These are phyloP conservation scores for Ceratobasidium sp. DNA, from an alignment of 1,284 basidiomycete species.

Conservation along the genomic window DNA sequence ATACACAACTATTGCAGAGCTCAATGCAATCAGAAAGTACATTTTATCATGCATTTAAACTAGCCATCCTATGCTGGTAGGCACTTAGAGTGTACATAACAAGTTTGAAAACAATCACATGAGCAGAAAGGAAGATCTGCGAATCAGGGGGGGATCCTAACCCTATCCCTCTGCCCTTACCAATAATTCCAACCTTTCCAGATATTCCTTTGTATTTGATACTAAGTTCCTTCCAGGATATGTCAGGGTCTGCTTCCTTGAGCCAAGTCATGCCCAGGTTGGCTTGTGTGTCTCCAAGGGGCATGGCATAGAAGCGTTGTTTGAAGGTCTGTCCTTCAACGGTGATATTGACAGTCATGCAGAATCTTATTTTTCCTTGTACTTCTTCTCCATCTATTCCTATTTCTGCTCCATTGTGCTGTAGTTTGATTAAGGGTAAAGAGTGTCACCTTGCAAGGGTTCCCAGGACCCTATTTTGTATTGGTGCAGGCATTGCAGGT, in stretches of 20 bases:
- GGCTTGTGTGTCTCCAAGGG: neutral
- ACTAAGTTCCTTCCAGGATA: neutral
- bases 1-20: too few relatives aligned
- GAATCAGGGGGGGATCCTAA: too few relatives aligned
- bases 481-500: too few relatives aligned
- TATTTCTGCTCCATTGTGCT: neutral
- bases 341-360: neutral
- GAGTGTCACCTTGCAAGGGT: neutral
- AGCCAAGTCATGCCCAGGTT: constrained; percentile 17
- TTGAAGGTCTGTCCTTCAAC: neutral
- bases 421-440: neutral
- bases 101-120: too few relatives aligned
- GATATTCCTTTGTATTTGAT: neutral
- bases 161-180: too few relatives aligned
- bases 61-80: too few relatives aligned
- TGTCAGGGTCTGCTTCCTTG: constrained; percentile 18
- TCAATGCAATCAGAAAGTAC: too few relatives aligned
- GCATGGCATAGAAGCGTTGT: constrained; percentile 1
- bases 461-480: too few relatives aligned
- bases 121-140: neutral
- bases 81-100: too few relatives aligned
- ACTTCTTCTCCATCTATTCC: neutral
- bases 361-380: neutral
- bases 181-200: neutral
- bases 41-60: too few relatives aligned